Evolutionary conservation across 108 stramenopile species (phyloP).

Genomic region (Pinguiococcus pyrenoidosus): DNA sequence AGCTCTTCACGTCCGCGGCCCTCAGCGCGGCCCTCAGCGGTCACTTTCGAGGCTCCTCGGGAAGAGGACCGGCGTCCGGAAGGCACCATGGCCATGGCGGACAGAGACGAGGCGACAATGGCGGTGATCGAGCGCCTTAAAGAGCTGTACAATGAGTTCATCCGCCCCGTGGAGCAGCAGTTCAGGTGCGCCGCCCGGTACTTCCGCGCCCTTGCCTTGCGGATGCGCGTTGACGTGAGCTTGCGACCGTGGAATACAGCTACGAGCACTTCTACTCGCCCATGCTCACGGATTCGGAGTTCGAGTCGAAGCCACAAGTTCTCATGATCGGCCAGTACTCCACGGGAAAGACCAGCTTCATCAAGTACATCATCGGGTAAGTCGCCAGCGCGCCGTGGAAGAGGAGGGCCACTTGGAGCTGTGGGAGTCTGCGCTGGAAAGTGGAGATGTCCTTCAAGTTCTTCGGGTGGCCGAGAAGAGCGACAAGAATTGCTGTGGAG

Average conservation of each 20-base stretch:
- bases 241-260: constrained; percentile 40
- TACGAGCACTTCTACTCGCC: constrained; percentile 96
- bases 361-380: constrained; percentile 61
- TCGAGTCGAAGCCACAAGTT: constrained; percentile 94
- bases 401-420: background rate
- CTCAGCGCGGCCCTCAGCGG: no score
- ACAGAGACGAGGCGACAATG: constrained; percentile 35
- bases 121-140: constrained; percentile 40
- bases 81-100: constrained; percentile 32
- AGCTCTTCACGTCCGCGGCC: no score
- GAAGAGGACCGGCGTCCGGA: no score
- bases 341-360: constrained; percentile 88
- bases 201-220: background rate
- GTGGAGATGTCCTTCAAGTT: background rate
- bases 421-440: background rate
- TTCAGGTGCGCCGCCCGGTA: background rate
- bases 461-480: no score
- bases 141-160: constrained; percentile 34
- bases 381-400: background rate
- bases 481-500: no score
- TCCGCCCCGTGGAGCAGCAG: constrained; percentile 32
- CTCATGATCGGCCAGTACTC: constrained; percentile 91
- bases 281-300: constrained; percentile 81
- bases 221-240: background rate
- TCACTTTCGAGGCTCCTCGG: no score